Evolutionary conservation across 164 flowering plant genomes (phyloP), one percentile per base, ranked within the genome.

Genomic region (Akebia trifoliata): DNA sequence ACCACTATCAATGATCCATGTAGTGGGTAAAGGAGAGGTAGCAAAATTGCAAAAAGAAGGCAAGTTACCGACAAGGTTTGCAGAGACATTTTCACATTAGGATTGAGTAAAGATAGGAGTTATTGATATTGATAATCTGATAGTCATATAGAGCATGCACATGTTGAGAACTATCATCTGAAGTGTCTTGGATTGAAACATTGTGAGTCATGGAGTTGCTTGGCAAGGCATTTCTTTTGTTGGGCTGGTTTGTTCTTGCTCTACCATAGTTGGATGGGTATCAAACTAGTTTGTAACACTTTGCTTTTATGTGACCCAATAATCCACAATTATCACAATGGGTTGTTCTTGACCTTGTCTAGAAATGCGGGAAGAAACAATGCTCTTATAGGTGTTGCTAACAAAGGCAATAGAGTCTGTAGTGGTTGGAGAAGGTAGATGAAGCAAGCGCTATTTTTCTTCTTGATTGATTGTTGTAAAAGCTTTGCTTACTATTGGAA

Each of bases 1-100:
- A 4, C 45, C 48, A 22, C 26, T 20, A 22, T 44, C 48, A 20
- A 44, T 22, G 48, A 44, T 44, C 48, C 48, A 44, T 44, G 26
- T 20, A 10, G 28, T n/a, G 6, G 28, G 10, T 20, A 14, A 22
- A 8, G 9, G 22, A 8, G 48, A n/a, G n/a, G n/a, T 7, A 44
- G n/a, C 25, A 44, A 28, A 44, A 21, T 20, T 20, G n/a, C 48
- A 44, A 44, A 22, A 21, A 15, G 4, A 3, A n/a, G 44, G 44
- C 18, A 15, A 3, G 2, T 44, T 44, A 44, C 48, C 48, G 2
- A 21, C 48, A 14, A 44, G 48, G 22, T 44, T 44, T 6, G 48
- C 48, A 20, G 48, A 39, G 15, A 15, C 4, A 39, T 1, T 3
- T 39, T 36, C 12, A 1, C 39, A 36, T 36, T 36, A 15, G 45